phyloP scores from a whole-genome alignment of 163 green algal species.

The Scenedesmus sp. region DNA sequence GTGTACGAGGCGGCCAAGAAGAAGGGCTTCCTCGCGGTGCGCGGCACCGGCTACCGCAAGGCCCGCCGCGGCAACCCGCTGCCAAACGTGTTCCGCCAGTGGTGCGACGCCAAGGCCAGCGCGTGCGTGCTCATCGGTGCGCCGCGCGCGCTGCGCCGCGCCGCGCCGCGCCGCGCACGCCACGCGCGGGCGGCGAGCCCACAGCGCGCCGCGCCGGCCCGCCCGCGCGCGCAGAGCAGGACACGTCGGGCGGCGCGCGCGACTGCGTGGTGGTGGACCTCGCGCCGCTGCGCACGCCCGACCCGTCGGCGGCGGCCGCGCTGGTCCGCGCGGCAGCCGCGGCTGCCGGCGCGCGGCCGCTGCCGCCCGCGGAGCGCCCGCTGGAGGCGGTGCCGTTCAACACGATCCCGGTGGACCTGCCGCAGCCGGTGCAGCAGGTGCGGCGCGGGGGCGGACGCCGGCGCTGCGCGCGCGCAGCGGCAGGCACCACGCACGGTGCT shows the following conservation, averaged over 20 bases:
- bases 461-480: not conserved
- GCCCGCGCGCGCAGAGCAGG: not conserved
- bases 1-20: conserved; percentile 72
- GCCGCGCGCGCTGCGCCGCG: too few relatives aligned
- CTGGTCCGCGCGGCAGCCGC: too few relatives aligned
- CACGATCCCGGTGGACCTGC: conserved; percentile 4
- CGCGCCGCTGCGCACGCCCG: not conserved
- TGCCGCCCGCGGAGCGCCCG: not conserved
- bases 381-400: conserved; percentile 34
- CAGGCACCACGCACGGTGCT: conserved; percentile 1
- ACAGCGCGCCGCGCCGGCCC: not conserved
- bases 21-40: conserved; percentile 64
- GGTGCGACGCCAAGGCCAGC: conserved; percentile 68
- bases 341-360: not conserved
- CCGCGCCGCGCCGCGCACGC: conserved; percentile 60
- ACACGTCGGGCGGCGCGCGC: not conserved
- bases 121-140: conserved; percentile 69
- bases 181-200: not conserved
- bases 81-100: conserved; percentile 79
- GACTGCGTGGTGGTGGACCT: conserved; percentile 32
- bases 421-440: not conserved
- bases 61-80: conserved; percentile 73
- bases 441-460: not conserved
- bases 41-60: conserved; percentile 70
- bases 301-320: not conserved